Percentiles rank a stretch among this genome's conserved stretches.
Conservation (phyloP, 495 filamentous ascomycete genomes). For the Penicillium canescens region DNA sequence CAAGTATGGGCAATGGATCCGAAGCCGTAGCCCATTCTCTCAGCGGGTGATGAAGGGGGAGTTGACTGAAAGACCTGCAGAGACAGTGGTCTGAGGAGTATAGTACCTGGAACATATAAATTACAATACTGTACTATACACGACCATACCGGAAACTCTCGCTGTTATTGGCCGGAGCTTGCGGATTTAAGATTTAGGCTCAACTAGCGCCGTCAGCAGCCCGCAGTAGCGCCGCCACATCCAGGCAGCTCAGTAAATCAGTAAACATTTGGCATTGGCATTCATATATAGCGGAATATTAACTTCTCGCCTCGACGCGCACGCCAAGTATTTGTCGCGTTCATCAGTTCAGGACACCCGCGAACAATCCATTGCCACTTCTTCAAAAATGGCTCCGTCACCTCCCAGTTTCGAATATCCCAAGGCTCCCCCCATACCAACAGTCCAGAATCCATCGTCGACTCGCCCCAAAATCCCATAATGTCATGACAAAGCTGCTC, state of each 20-base stretch:
- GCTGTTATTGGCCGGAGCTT: background rate
- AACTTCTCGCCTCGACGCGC: constrained; percentile 46
- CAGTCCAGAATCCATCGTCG: constrained; percentile 33
- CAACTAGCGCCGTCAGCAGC: constrained; percentile 14
- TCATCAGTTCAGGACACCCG: constrained; percentile 49
- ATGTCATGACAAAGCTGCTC: constrained; percentile 49
- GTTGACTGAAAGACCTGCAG: background rate
- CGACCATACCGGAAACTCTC: too few relatives aligned
- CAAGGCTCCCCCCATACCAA: constrained; percentile 56
- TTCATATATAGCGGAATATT: constrained; percentile 42
- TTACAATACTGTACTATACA: too few relatives aligned
- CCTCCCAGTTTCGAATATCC: constrained; percentile 49
- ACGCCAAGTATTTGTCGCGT: constrained; percentile 52
- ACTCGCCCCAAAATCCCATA: constrained; percentile 43
- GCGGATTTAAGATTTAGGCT: constrained; percentile 3
- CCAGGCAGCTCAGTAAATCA: background rate
- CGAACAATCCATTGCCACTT: constrained; percentile 53
- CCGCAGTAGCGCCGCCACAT: background rate
- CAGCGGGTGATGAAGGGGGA: constrained; percentile 1
- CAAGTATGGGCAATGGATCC: constrained; percentile 25
- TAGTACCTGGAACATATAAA: too few relatives aligned
- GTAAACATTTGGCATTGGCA: background rate
- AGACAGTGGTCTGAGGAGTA: background rate
- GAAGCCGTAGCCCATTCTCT: constrained; percentile 17
- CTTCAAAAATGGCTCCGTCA: constrained; percentile 48